Percentiles rank a stretch among this genome's conserved stretches.
Conservation (phyloP, 2,329 filamentous ascomycete species). For the Aspergillus novofumigatus region DNA sequence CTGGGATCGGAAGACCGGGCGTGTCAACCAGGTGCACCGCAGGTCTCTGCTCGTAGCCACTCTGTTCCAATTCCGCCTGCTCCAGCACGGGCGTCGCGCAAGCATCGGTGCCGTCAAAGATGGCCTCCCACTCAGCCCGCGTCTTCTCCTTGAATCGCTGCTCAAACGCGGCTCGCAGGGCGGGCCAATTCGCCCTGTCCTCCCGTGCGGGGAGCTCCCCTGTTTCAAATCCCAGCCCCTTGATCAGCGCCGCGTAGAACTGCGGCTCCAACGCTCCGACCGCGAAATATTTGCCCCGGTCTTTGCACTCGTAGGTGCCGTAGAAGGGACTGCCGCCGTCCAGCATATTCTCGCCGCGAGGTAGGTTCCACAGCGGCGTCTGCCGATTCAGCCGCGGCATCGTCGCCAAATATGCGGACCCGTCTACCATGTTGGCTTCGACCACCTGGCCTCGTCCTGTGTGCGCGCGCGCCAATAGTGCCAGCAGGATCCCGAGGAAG, state of each 20-base stretch:
- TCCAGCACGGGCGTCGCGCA: conserved; percentile 86
- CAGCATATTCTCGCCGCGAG: conserved; percentile 70
- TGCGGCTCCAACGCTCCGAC: conserved; percentile 88
- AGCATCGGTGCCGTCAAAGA: conserved; percentile 89
- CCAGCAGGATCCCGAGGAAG: conserved; percentile 77
- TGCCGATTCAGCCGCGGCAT: conserved; percentile 69
- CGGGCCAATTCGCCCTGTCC: conserved; percentile 64
- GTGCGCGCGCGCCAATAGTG: conserved; percentile 62
- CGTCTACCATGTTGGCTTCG: conserved; percentile 96
- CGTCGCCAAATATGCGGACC: conserved; percentile 70
- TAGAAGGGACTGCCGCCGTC: conserved; percentile 88
- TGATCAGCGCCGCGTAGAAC: conserved; percentile 69
- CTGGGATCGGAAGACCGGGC: conserved; percentile 57
- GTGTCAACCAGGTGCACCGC: conserved; percentile 57
- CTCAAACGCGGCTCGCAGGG: conserved; percentile 59
- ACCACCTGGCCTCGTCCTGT: conserved; percentile 79
- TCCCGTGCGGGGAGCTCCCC: conserved; percentile 46
- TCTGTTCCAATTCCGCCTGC: conserved; percentile 65
- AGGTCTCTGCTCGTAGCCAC: conserved; percentile 46
- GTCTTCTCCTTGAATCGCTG: conserved; percentile 65
- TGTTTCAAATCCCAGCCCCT: conserved; percentile 59
- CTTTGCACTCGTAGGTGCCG: conserved; percentile 79
- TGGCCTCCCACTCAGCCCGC: conserved; percentile 71
- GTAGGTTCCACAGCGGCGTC: conserved; percentile 57
- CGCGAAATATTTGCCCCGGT: conserved; percentile 69